Evolutionary conservation across 2,329 filamentous ascomycete species (phyloP), one percentile per base, ranked within the genome.

Genomic region (Colletotrichum godetiae): DNA sequence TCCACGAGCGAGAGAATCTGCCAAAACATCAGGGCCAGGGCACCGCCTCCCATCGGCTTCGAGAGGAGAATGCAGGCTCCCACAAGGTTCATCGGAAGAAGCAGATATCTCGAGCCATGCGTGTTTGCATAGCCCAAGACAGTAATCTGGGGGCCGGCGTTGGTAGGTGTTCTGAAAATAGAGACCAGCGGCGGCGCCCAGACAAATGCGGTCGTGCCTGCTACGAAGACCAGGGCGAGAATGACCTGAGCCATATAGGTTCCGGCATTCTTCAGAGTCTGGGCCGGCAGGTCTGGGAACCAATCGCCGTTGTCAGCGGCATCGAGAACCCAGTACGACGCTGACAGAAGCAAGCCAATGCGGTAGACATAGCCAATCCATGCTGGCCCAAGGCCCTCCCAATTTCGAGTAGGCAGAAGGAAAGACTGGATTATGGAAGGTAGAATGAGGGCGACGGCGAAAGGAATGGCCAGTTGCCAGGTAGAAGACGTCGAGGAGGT

Each of bases 1-100:
- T 93, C 90, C 73, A 89, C 81, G n/a, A 93, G 89, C 12, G 94
- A 95, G 74, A 99, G 90, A 56, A 98, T 92, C 83, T 98, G 96
- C 91, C 95, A 96, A 73, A 95, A 86, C 82, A 97, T 91, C 63
- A 98, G 86, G 8, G 91, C 93, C 63, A 98, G 89, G 0, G 95
- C 92, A 62, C 95, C 95, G 71, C 92, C 92, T 64, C 97, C 97
- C 94, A 99, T 97, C 19, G 97, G 97, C 81, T 98, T 98, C 75
- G 96, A 93, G 31, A 98, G 88, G 8, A 98, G 88, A 67, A 95
- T 90, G 70, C 95, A 90, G 0, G 92, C 93, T 10, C 94, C 88
- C 31, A 94, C 88, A 82, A 97, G 91, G 80, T 95, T 95, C 76
- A 94, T 87, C 3, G 95, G 89, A 7, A 98, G 88, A 42, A 98